Percentiles rank a stretch among this genome's conserved stretches.
Evolutionary conservation across 805 yeast genomes (phyloP).

Genomic region (Cephaloascus fragrans): DNA sequence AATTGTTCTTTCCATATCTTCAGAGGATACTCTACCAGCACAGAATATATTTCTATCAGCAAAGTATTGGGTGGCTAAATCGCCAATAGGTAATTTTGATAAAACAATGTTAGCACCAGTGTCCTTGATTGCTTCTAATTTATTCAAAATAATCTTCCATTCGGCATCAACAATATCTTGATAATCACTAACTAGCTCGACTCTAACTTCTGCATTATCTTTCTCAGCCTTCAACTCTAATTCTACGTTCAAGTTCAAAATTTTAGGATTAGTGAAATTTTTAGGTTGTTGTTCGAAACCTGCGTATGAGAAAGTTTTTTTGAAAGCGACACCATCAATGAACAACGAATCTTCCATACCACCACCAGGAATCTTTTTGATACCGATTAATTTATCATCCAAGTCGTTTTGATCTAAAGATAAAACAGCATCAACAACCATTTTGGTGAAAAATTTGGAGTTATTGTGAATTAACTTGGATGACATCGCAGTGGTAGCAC

Average conservation of each 20-base stretch:
- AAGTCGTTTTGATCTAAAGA: slow-evolving; percentile 76
- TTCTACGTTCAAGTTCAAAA: slow-evolving; percentile 82
- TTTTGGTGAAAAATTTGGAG: slow-evolving; percentile 81
- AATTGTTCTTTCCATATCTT: slow-evolving; percentile 87
- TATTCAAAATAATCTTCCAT: slow-evolving; percentile 87
- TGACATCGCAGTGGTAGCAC: slow-evolving; percentile 97
- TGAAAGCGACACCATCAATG: slow-evolving; percentile 92
- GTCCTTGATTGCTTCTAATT: slow-evolving; percentile 70
- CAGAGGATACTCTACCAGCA: slow-evolving; percentile 88
- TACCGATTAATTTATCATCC: slow-evolving; percentile 86
- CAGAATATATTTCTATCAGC: slow-evolving; percentile 95
- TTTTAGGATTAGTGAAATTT: slow-evolving; percentile 66
- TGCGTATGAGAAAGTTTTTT: slow-evolving; percentile 94
- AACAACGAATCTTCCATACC: slow-evolving; percentile 88
- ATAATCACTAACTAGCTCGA: slow-evolving; percentile 86
- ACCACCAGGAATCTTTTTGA: slow-evolving; percentile 93
- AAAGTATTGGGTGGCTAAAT: slow-evolving; percentile 95
- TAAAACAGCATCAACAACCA: slow-evolving; percentile 94
- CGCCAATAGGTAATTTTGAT: slow-evolving; percentile 95
- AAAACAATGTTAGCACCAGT: slow-evolving; percentile 91
- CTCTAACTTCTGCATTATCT: slow-evolving; percentile 97
- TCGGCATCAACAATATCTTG: slow-evolving; percentile 98
- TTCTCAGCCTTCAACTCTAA: slow-evolving; percentile 96
- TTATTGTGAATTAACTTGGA: slow-evolving; percentile 87
- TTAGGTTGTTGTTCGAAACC: slow-evolving; percentile 99